Base-by-base conservation (phyloP, 2,329 filamentous ascomycete species). In the Cladosporium sp. region DNA sequence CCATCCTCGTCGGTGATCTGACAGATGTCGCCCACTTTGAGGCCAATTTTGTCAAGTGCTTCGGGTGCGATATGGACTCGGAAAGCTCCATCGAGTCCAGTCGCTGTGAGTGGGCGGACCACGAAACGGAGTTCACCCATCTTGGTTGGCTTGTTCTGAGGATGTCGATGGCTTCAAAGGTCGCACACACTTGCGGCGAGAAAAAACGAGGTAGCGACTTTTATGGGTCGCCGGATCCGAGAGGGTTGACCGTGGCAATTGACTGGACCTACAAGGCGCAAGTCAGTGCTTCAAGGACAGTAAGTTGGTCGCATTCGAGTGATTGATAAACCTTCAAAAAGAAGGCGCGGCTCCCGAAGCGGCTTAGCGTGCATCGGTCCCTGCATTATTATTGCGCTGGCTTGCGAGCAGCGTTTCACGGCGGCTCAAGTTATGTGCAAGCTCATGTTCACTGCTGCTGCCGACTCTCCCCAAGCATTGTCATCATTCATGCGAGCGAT, bases 21-120 rank as follows among this genome's bases (percentile, higher is more conserved):
- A 71, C 87, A 88, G 14, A 85, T 75, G 69, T 89, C 86, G 46
- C 87, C 88, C n/a, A 84, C 78, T 51, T 81, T 80, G 21, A 90
- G 77, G 64, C 82, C 82, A 11, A 88, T 76, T 30, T 80, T 78
- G 58, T 85, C 80, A 25, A 90, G 78, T 28, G 85, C 84, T 39
- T 85, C 83, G 10, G 81, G 79, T 1, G 85, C 82, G 11, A 89
- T 75, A 70, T 86, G 83, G 43, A 88, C 78, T n/a, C 86, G 81
- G 71, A 88, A 88, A 3, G 84, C 82, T 71, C 85, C 85, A 71
- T 84, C 85, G 28, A 85, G 76, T 13, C 68, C 67, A 7, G 68
- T 66, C 10, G 70, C 66, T n/a, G 70, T 69, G 23, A 71, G 78
- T n/a, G 85, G 84, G 62, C 86, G 83, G 67, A 86, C 80, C 16